Conservation (phyloP, 257 asterid genomes). For the Craterostigma plantagineum region DNA sequence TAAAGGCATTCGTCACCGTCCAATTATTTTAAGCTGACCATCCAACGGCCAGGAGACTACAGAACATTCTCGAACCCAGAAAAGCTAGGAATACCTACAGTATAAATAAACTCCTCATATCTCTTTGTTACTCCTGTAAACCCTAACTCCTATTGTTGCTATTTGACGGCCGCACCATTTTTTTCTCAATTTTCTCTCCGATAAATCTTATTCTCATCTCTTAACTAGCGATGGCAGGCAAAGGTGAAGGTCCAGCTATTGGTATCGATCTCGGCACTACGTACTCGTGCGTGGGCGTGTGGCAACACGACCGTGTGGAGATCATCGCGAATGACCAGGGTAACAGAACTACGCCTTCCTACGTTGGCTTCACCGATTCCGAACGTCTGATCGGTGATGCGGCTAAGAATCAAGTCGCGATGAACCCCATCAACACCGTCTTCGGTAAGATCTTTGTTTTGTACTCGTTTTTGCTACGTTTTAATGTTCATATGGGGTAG, state of each 20-base stretch:
- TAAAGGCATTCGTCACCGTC: too few species aligned
- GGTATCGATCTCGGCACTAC: conserved; percentile 36
- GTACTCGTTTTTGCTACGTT: not conserved
- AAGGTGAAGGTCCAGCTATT: conserved; percentile 32
- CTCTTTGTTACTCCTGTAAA: too few species aligned
- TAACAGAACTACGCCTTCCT: conserved; percentile 32
- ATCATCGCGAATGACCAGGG: conserved; percentile 38
- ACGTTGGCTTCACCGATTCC: conserved; percentile 25
- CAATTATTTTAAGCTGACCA: too few species aligned
- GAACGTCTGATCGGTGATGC: conserved; percentile 37
- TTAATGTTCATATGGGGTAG: not conserved
- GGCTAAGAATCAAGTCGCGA: conserved; percentile 35
- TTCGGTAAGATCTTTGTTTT: conserved; percentile 16
- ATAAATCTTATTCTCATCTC: too few species aligned
- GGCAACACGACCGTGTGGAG: conserved; percentile 35
- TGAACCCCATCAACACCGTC: conserved; percentile 36
- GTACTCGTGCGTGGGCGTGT: conserved; percentile 30
- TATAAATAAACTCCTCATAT: too few species aligned
- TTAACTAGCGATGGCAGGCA: conserved; percentile 14
- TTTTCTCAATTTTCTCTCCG: too few species aligned
- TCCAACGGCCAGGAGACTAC: too few species aligned
- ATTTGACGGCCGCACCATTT: not conserved
- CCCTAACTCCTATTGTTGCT: not conserved
- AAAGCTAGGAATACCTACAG: too few species aligned
- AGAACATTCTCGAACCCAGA: too few species aligned